Percentiles rank a stretch among this genome's conserved stretches.
phyloP scores from a whole-genome alignment of 176 grass and related monocot species.

The Triticum dicoccoides region DNA sequence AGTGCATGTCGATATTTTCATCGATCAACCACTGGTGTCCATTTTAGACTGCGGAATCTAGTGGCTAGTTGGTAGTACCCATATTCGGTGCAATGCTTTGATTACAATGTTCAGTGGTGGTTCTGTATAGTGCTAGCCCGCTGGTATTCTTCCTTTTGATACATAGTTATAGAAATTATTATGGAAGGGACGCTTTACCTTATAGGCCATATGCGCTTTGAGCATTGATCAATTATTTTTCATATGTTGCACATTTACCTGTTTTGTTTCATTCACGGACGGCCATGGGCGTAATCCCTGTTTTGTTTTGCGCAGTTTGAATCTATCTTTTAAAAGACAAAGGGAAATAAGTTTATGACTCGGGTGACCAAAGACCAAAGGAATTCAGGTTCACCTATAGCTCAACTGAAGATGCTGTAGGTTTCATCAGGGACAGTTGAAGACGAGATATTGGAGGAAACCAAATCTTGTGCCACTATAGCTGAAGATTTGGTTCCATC shows the following conservation, averaged over 20 bases:
- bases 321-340: background rate
- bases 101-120: background rate
- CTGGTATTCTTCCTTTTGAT: constrained; percentile 10
- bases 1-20: background rate
- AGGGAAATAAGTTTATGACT: background rate
- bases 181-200: no score
- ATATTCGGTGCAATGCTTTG: background rate
- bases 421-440: constrained; percentile 1
- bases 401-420: background rate
- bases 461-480: constrained; percentile 26
- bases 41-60: background rate
- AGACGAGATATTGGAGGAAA: constrained; percentile 51
- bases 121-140: constrained; percentile 27
- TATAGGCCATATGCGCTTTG: no score
- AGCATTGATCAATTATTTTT: no score
- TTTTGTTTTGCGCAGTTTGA: background rate
- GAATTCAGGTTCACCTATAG: no score
- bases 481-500: constrained; percentile 32
- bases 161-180: background rate
- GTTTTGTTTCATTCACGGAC: no score
- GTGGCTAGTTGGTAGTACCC: background rate
- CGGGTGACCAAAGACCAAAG: background rate
- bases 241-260: no score
- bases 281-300: no score
- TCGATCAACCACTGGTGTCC: constrained; percentile 8